Base-by-base conservation (phyloP, 495 filamentous ascomycete species). In the Saxophila tyrrhenica region DNA sequence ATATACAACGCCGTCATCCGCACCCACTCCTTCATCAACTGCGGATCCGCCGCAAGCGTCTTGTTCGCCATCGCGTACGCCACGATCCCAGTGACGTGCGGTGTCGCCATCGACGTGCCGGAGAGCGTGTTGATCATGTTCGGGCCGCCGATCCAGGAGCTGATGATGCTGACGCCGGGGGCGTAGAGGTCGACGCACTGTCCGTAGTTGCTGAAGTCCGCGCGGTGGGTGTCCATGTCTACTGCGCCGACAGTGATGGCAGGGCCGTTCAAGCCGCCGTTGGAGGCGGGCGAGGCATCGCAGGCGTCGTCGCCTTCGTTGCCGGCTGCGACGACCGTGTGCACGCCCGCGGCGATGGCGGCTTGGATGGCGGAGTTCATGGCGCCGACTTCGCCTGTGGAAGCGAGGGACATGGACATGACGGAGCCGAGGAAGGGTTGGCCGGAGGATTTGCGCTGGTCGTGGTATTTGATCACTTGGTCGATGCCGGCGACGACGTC, bases 81-180 rank as follows among this genome's bases (percentile, higher is more conserved):
- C 58, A 78, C 72, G n/a, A 77, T 61, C 25, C 75, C 75, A 16
- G 72, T 67, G 45, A 77, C 73, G 47, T 75, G 74, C 35, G 75
- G 75, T 45, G 62, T 65, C 29, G 73, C 65, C 68, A 73, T 73
- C 17, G 61, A 66, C 19, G 71, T 73, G 17, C 71, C 71, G 39
- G 42, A 54, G 16, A 72, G 58, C 39, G 49, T 46, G 39, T 67
- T 65, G 47, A 72, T 56, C 39, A 64, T 50, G 25, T 62, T 62
- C 25, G 59, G 52, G 19, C 60, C 62, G 23, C 59, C 64, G 45
- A 64, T 61, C 67, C 68, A 73, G 15, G 70, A 23, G 35, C 51
- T 59, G 10, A 70, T 56, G 39, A 73, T 54, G 52, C 64, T 32
- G 54, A 69, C 68, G 39, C 71, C 71, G 2, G 71, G 71, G 2